These are phyloP conservation scores for Cytidiella melzeri DNA, from an alignment of 768 basidiomycete species.

Conservation along the genomic window DNA sequence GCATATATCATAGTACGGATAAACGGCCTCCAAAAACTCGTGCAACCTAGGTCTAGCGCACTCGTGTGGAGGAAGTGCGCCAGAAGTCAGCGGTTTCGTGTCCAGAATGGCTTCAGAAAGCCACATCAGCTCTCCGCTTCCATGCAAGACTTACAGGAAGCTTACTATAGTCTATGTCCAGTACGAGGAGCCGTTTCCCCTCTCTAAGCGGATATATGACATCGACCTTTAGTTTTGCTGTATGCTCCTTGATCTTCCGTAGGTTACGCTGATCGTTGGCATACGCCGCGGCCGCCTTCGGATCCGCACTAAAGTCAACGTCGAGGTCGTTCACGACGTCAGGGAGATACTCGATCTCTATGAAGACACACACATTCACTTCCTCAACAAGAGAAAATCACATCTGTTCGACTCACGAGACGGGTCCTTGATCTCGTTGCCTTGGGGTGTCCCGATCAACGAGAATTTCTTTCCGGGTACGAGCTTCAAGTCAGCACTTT, in stretches of 20 bases:
- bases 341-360: slow-evolving; percentile 60
- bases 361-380: too few relatives aligned
- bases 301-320: slow-evolving; percentile 65
- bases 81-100: slow-evolving; percentile 79
- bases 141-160: slow-evolving; percentile 2
- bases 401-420: slow-evolving; percentile 33
- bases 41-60: slow-evolving; percentile 82
- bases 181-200: slow-evolving; percentile 76
- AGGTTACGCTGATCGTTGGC: slow-evolving; percentile 75
- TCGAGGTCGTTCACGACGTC: slow-evolving; percentile 80
- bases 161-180: slow-evolving; percentile 87
- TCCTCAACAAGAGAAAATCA: too few relatives aligned
- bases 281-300: slow-evolving; percentile 51
- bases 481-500: slow-evolving; percentile 55
- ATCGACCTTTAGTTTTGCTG: slow-evolving; percentile 55
- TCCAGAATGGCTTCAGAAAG: slow-evolving; percentile 62
- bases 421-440: slow-evolving; percentile 80
- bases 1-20: slow-evolving; percentile 83
- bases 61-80: slow-evolving; percentile 71
- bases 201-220: slow-evolving; percentile 71
- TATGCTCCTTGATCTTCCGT: slow-evolving; percentile 72
- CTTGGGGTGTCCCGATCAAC: slow-evolving; percentile 82
- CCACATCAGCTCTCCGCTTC: not conserved
- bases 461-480: slow-evolving; percentile 67
- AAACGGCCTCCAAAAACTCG: slow-evolving; percentile 74